Conservation (phyloP, 2,329 filamentous ascomycete species). For the Sclerotinia sclerotiorum region DNA sequence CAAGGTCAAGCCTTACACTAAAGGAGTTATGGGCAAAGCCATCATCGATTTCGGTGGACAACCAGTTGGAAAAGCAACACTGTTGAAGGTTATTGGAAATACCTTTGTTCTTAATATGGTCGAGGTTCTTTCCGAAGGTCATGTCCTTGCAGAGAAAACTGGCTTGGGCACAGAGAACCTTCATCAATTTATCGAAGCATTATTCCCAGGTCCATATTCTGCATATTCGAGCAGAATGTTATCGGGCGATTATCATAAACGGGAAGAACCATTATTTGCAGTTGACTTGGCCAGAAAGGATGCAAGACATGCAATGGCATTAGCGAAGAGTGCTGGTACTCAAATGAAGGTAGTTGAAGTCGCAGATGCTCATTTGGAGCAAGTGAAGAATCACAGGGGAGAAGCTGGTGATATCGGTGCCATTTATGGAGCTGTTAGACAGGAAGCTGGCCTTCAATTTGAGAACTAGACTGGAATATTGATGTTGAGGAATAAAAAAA, state of each 20-base stretch:
- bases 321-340: slow-evolving; percentile 64
- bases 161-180: slow-evolving; percentile 71
- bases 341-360: slow-evolving; percentile 65
- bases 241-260: slow-evolving; percentile 71
- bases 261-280: slow-evolving; percentile 77
- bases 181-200: slow-evolving; percentile 66
- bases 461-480: slow-evolving; percentile 53
- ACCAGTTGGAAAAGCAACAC: slow-evolving; percentile 63
- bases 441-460: slow-evolving; percentile 72
- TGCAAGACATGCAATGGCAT: slow-evolving; percentile 66
- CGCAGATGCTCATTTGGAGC: slow-evolving; percentile 65
- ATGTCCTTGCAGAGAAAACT: slow-evolving; percentile 76
- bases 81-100: slow-evolving; percentile 82
- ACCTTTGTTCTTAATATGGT: slow-evolving; percentile 75
- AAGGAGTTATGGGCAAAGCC: slow-evolving; percentile 67
- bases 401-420: slow-evolving; percentile 74
- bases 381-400: slow-evolving; percentile 68
- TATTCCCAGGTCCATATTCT: slow-evolving; percentile 75
- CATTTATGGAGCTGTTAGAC: slow-evolving; percentile 77
- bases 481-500: background rate
- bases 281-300: slow-evolving; percentile 85
- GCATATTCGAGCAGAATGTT: slow-evolving; percentile 75
- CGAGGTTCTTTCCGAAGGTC: slow-evolving; percentile 74
- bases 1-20: slow-evolving; percentile 67
- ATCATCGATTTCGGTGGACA: slow-evolving; percentile 71